Base-by-base conservation (phyloP, 2,329 filamentous ascomycete genomes). In the Onygenales sp. region DNA sequence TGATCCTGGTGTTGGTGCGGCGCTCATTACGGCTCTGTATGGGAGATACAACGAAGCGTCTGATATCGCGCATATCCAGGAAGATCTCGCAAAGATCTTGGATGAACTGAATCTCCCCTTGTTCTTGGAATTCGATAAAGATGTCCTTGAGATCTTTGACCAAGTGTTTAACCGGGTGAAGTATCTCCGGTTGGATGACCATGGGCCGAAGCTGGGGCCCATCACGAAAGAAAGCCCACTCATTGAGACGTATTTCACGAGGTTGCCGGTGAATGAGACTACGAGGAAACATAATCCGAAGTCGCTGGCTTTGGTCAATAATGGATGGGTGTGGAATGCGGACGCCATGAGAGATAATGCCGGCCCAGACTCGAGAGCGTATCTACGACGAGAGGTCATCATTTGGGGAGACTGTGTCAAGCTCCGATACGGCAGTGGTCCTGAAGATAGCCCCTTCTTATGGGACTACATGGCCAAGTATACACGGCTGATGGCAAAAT, bases 331-430 rank as follows among this genome's bases (percentile, higher is more conserved):
- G 7, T 98, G 93, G 93, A 92, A 88, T 54, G 92, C 92, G 5
- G 94, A 97, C 71, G 92, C 93, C 1, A 80, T 97, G 70, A 80
- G 88, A 43, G 93, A 98, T 72, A 93, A 97, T 64, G 93, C 93
- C 33, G 94, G 94, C 0, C 86, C 90, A 0, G 77, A 87, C 46
- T 95, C 92, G 7, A 84, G 85, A 53, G 90, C 92, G n/a, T 98
- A 98, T 65, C 79, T 98, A n/a, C 83, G 89, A 51, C 83, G 93
- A 60, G 90, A 98, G 69, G 89, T 98, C 56, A 97, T 98, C 60
- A 87, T 96, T 33, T 98, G 93, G 93, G 91, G 92, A 11, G 93
- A 98, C 67, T 98, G 94, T 67, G 93, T 97, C 57, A 98, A 98
- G 75, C 79, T 98, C 51, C 85, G 93, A 14, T 98, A 97, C 65